A percentile compares a stretch with the other conserved stretches of the same genome.
Evolutionary conservation across 352 stramenopile genomes (phyloP).

Genomic region (Pythium rishiriense): DNA sequence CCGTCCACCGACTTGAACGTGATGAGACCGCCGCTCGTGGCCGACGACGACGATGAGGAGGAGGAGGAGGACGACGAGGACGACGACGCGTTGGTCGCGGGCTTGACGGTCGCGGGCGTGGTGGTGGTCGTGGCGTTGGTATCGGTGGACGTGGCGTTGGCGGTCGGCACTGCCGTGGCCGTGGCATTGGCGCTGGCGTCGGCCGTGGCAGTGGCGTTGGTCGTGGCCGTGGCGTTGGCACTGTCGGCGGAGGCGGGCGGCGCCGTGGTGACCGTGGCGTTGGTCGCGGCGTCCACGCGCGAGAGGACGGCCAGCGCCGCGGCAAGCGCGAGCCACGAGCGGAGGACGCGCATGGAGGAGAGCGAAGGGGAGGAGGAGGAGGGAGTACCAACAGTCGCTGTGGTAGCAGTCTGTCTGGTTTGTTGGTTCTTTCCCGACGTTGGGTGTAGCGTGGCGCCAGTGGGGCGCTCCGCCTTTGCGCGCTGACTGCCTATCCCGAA

Average conservation of each 20-base stretch:
- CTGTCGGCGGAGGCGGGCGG: too few species aligned
- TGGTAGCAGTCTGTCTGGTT: not conserved
- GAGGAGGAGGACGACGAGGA: not conserved
- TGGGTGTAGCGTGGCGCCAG: not conserved
- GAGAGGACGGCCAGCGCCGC: not conserved
- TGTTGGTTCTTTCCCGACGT: slow-evolving; percentile 1
- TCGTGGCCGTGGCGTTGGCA: not conserved
- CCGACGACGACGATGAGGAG: slow-evolving; percentile 2
- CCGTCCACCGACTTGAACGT: slow-evolving; percentile 65
- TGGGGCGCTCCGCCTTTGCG: not conserved
- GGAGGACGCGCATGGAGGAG: slow-evolving; percentile 1
- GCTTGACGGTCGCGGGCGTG: not conserved
- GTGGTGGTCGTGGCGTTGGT: slow-evolving; percentile 2
- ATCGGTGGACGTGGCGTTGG: not conserved
- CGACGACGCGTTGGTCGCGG: not conserved
- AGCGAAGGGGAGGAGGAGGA: not conserved
- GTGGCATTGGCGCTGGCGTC: not conserved
- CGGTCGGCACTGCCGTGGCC: not conserved
- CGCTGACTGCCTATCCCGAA: slow-evolving; percentile 15
- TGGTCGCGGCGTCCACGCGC: not conserved
- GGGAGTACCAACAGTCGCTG: not conserved
- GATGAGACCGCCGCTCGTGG: slow-evolving; percentile 32
- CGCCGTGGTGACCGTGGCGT: not conserved
- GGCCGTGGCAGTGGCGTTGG: not conserved
- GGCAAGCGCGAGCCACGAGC: not conserved